These are phyloP conservation scores for Citrus cavaleriei DNA, from an alignment of 345 rosid genomes.

Conservation along the genomic window DNA sequence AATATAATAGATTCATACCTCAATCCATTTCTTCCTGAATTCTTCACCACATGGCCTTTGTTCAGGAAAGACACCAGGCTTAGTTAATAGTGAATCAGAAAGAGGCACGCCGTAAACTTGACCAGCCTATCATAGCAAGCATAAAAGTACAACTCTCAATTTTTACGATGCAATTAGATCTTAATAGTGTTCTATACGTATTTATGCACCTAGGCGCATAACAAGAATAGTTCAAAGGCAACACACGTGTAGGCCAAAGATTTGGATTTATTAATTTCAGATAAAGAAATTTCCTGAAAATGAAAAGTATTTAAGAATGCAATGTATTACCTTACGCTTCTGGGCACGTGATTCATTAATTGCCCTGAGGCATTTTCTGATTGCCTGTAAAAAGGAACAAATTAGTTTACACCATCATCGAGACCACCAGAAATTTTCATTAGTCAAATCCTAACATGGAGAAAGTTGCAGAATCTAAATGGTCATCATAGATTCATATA, in stretches of 20 bases:
- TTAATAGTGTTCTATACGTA: background rate
- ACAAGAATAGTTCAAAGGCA: background rate
- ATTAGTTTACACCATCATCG: constrained; percentile 3
- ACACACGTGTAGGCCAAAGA: background rate
- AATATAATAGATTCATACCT: constrained; percentile 40
- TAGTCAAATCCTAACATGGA: background rate
- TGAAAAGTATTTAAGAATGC: constrained; percentile 2
- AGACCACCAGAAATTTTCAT: background rate
- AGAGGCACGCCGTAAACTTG: constrained; percentile 98
- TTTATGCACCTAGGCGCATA: background rate
- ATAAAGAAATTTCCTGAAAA: background rate
- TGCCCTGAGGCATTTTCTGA: constrained; percentile 84
- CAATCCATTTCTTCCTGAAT: constrained; percentile 89
- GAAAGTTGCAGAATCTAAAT: background rate
- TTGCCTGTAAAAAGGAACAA: constrained; percentile 49
- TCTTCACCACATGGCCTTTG: constrained; percentile 78
- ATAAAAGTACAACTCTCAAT: constrained; percentile 9
- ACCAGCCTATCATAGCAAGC: constrained; percentile 68
- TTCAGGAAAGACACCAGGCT: constrained; percentile 82
- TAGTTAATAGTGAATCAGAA: constrained; percentile 70
- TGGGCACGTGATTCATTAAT: constrained; percentile 94
- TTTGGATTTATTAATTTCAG: background rate
- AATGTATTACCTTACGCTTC: constrained; percentile 79
- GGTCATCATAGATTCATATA: constrained; percentile 6
- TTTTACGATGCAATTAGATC: background rate